Conservation (phyloP, 495 filamentous ascomycete genomes). For the Neurospora tetrasperma region DNA sequence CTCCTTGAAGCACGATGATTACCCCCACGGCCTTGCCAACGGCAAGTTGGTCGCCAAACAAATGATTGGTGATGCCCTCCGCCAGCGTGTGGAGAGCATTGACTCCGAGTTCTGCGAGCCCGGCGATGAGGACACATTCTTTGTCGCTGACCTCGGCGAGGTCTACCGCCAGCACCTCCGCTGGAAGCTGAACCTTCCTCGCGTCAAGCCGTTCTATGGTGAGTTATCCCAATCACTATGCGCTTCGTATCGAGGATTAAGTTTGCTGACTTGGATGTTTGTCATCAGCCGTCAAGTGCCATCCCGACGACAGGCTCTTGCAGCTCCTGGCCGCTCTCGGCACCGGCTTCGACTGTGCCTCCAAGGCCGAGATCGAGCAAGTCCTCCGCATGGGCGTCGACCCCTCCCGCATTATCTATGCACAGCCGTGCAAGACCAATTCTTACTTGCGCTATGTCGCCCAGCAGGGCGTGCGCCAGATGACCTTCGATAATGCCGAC, state of each 20-base stretch:
- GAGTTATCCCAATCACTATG: constrained; percentile 22
- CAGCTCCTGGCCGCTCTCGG: constrained; percentile 78
- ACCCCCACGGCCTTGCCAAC: constrained; percentile 7
- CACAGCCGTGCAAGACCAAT: constrained; percentile 98
- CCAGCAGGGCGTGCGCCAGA: constrained; percentile 79
- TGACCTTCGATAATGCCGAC: constrained; percentile 98
- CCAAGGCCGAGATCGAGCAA: constrained; percentile 90
- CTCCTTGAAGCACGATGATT: constrained; percentile 23
- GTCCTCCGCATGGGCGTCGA: constrained; percentile 77
- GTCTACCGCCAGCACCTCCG: constrained; percentile 96
- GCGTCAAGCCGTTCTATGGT: constrained; percentile 97
- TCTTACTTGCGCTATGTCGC: constrained; percentile 88
- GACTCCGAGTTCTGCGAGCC: constrained; percentile 76
- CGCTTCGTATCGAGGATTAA: background rate
- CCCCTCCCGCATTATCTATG: constrained; percentile 92
- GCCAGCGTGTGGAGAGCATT: constrained; percentile 67
- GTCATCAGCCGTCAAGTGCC: constrained; percentile 85
- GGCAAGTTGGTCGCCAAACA: constrained; percentile 33
- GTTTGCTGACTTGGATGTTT: constrained; percentile 3
- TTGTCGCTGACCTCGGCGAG: constrained; percentile 95
- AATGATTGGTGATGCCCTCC: constrained; percentile 70
- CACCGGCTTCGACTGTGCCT: constrained; percentile 96
- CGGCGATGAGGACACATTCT: constrained; percentile 94
- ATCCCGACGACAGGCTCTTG: constrained; percentile 83
- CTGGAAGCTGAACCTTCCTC: constrained; percentile 89